Base-by-base conservation (phyloP, 768 basidiomycete genomes). In the Kwoniella sp. region DNA sequence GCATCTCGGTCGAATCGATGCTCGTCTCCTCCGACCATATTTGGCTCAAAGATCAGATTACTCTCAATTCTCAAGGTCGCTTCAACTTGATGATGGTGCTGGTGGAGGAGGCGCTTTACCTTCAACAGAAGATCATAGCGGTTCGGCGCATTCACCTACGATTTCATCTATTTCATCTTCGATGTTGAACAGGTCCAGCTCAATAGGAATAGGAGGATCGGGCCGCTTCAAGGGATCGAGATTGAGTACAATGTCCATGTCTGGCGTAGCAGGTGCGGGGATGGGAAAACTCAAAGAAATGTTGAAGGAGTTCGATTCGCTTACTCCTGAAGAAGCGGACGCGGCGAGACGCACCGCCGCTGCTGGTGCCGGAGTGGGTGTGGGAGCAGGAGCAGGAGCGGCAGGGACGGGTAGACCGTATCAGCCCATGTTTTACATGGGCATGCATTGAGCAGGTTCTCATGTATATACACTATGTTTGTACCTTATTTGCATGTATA, bases 1-100 rank as follows among this genome's bases (percentile, higher is more conserved):
- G 61, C 91, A 92, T 79, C 88, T 99, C 15, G 92, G 92, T 9
- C 86, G 92, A 19, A 93, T 99, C 69, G 95, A 98, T 68, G 81
- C 90, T 2, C 84, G 84, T 19, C 84, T 98, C 15, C 85, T 99
- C 40, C 88, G 89, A 64, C 96, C 95, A 0, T 99, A 96, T 76
- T 85, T 99, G 12, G 86, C 88, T 40, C 87, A 92, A 72, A 86
- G 96, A 53, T 89, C 88, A 68, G 96, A 99, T 78, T 99, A 92
- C 87, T 86, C 85, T 10, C 86, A 90, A 68, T 91, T 92, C 71
- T 69, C 76, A 0, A 57, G 70, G 52, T 68, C 68, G 12, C 68
- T 80, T 19, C 64, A 70, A 17, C 55, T 76, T 0, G 79, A 80
- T 33, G 77, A 77, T 27, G 70, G 68, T 27, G 40, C 74, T 0